Base-by-base conservation (phyloP, 345 rosid species). In the Rhizophora apiculata region DNA sequence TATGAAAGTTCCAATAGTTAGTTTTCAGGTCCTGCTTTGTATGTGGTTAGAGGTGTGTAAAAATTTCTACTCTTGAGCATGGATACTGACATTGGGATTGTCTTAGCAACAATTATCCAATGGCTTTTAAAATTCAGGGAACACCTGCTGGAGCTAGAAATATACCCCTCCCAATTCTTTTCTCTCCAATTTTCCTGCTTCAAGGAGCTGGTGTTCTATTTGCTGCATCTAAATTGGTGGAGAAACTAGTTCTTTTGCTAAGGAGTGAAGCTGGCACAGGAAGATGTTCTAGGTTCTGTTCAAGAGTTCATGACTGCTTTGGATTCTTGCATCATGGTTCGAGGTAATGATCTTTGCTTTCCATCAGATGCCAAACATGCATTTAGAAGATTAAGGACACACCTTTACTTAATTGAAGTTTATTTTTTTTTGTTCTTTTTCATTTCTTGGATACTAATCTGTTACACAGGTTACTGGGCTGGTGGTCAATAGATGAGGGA, bases 401-500 rank as follows among this genome's bases (percentile, higher is more conserved):
- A 3, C 30, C 18, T 27, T 56, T 24, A 3, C 37, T 62, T 56
- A 62, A 52, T 30, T 15, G 51, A 51, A 32, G 37, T 62, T 55
- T 60, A 34, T 53, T 19, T 72, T 31, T 76, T 63, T 56, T 27
- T 24, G 10, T 10, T 27, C 29, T 24, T 56, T 56, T 10, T 43
- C 4, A 1, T 39, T 39, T 26, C 29, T 56, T 56, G 60, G 60
- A 24, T 3, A 56, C 22, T 68, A 59, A 70, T 74, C 59, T 74
- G 32, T 67, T 54, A 49, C 67, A 26, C 89, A 95, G 98, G 85
- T 80, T 95, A 67, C 64, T 95, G 73, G 99, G 99, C 60, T 95
- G 99, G 99, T 95, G 99, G 99, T 95, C 99, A 15, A 95, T 95
- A 74, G 98, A 95, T 74, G 98, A 95, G 78, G 97, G 92, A 73